These are phyloP conservation scores for Monosporozyma siamensis DNA, from an alignment of 805 yeast genomes.

Conservation along the genomic window DNA sequence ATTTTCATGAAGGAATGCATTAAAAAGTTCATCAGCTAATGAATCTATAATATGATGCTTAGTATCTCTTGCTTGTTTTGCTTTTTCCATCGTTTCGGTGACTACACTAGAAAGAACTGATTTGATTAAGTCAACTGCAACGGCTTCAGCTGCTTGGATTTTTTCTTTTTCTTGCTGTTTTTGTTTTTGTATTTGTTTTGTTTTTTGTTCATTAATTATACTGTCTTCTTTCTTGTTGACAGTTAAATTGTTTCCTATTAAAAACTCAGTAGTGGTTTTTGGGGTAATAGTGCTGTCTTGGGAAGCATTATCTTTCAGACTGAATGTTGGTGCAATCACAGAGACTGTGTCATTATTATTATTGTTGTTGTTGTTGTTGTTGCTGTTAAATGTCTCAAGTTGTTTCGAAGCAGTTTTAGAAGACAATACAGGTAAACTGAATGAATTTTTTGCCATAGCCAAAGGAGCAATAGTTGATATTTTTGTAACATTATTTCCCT, in stretches of 20 bases:
- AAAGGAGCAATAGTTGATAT: too few relatives aligned
- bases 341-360: too few relatives aligned
- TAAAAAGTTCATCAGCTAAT: constrained; percentile 43
- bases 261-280: not conserved
- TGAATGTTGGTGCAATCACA: too few relatives aligned
- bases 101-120: not conserved
- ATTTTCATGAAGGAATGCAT: constrained; percentile 54
- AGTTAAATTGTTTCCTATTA: too few relatives aligned
- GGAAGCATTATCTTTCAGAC: not conserved
- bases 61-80: constrained; percentile 5
- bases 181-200: constrained; percentile 5
- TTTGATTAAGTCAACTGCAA: constrained; percentile 1
- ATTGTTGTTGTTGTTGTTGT: too few relatives aligned
- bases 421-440: too few relatives aligned
- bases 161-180: constrained; percentile 4
- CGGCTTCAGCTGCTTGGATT: constrained; percentile 1
- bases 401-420: too few relatives aligned
- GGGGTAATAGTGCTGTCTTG: not conserved
- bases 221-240: constrained; percentile 2
- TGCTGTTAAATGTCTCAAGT: too few relatives aligned
- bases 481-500: too few relatives aligned
- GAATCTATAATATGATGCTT: constrained; percentile 23
- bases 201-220: constrained; percentile 6
- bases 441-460: too few relatives aligned
- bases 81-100: not conserved